Evolutionary conservation across 495 filamentous ascomycete genomes (phyloP), one percentile per base, ranked within the genome.

Genomic region (Talaromyces thailandensis): DNA sequence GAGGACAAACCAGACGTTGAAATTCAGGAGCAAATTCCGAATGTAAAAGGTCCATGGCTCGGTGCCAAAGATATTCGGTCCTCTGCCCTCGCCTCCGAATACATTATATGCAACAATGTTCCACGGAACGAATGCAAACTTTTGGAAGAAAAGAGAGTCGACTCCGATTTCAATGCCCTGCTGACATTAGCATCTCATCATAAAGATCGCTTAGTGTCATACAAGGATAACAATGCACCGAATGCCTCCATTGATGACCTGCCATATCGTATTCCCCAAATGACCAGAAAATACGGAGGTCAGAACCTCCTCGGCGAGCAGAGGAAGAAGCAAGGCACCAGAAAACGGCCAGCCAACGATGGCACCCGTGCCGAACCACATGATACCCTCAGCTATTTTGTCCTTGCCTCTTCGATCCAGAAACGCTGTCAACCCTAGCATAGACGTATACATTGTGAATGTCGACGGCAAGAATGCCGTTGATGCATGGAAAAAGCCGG

Each of bases 31-130:
- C 18, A 98, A 81, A 68, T 99, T 99, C 66, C 86, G 87, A 64
- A 96, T 77, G 72, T 99, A 99, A 73, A 98, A 99, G 45, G 90
- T 86, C 95, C 94, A 97, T 31, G 93, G 91, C 69, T 99, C 95
- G 21, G 90, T 95, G 26, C 95, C 95, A 69, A 96, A 99, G 60
- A 99, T 94, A 57, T 94, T 82, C 1, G 95, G 95, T 0, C 95
- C 95, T 70, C 81, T 82, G 48, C 85, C 87, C 6, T 86, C 78
- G 2, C 82, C 86, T 58, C 88, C 88, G 67, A 98, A 91, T 32
- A 99, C 82, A 71, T 99, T 99, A 80, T 99, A 99, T 62, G 88
- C 83, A 63, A 98, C 86, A 63, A 99, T 97, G 67, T 96, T 96
- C 79, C 90, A 88, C 7, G 93, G 86, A 21, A 96, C 91, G 21